These are phyloP conservation scores for Castanea mollissima DNA, from an alignment of 306 rosid genomes.

Conservation along the genomic window DNA sequence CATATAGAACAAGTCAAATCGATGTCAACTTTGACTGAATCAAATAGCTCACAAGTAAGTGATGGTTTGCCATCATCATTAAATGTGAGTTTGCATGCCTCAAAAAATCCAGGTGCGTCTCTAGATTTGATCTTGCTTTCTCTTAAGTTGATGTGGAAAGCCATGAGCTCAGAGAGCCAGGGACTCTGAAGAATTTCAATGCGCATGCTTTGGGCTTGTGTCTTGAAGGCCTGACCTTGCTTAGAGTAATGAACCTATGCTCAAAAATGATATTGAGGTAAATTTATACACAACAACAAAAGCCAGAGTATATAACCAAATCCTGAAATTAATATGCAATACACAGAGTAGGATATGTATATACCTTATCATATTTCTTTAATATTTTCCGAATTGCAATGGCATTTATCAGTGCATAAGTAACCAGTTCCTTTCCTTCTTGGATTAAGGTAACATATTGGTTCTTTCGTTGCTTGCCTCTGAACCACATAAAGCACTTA, in stretches of 20 bases:
- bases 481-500: slow-evolving; percentile 66
- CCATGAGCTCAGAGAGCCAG: slow-evolving; percentile 91
- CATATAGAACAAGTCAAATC: slow-evolving; percentile 94
- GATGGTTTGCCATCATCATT: slow-evolving; percentile 83
- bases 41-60: slow-evolving; percentile 74
- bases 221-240: slow-evolving; percentile 85
- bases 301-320: not conserved
- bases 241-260: slow-evolving; percentile 80
- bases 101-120: slow-evolving; percentile 44
- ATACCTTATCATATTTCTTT: slow-evolving; percentile 88
- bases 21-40: slow-evolving; percentile 71
- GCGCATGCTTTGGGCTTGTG: slow-evolving; percentile 73
- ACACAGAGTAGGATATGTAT: not conserved
- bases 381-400: slow-evolving; percentile 75
- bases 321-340: not conserved
- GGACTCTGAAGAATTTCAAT: slow-evolving; percentile 92
- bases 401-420: slow-evolving; percentile 82
- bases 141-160: slow-evolving; percentile 81
- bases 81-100: slow-evolving; percentile 58
- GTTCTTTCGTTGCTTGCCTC: slow-evolving; percentile 42
- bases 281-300: not conserved
- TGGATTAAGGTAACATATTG: slow-evolving; percentile 44
- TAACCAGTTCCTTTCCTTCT: slow-evolving; percentile 80
- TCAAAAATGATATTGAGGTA: not conserved
- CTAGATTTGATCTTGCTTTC: slow-evolving; percentile 47